Conservation (phyloP, 2,329 filamentous ascomycete species). For the Colletotrichum neosansevieriae region DNA sequence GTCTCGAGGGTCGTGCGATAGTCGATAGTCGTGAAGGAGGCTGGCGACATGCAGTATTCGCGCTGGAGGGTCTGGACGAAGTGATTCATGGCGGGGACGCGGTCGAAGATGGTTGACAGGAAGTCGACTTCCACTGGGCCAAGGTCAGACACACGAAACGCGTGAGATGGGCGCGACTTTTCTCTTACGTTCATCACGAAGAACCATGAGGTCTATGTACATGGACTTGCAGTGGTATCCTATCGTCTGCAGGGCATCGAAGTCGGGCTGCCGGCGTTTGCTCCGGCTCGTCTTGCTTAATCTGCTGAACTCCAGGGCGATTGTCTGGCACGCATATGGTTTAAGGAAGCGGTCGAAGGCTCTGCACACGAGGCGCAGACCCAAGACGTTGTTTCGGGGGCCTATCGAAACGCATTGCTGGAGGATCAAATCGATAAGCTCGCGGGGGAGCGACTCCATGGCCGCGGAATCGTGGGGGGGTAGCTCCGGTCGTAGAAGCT, state of each 20-base stretch:
- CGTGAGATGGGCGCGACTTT: not conserved
- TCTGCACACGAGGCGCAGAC: conserved; percentile 62
- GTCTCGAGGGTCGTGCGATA: conserved; percentile 56
- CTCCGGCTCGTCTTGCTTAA: conserved; percentile 54
- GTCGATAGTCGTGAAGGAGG: conserved; percentile 63
- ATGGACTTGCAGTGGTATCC: conserved; percentile 62
- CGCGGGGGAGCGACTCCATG: conserved; percentile 62
- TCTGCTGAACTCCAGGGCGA: conserved; percentile 63
- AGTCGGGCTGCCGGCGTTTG: conserved; percentile 48
- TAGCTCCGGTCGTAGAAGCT: not conserved
- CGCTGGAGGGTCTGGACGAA: conserved; percentile 58
- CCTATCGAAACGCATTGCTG: conserved; percentile 54
- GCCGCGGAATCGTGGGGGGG: conserved; percentile 23
- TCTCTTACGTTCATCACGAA: conserved; percentile 61
- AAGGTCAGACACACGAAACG: conserved; percentile 1
- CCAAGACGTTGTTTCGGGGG: conserved; percentile 59
- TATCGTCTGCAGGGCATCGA: conserved; percentile 58
- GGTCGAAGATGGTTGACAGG: conserved; percentile 59
- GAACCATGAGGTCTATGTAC: conserved; percentile 65
- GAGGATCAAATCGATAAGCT: conserved; percentile 62
- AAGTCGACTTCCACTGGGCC: conserved; percentile 60
- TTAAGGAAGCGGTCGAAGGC: conserved; percentile 61
- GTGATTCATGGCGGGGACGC: conserved; percentile 58
- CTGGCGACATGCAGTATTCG: conserved; percentile 61
- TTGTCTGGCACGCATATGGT: conserved; percentile 58